Evolutionary conservation across 768 basidiomycete genomes (phyloP), one percentile per base, ranked within the genome.

Genomic region (Lentinula guzmanii): DNA sequence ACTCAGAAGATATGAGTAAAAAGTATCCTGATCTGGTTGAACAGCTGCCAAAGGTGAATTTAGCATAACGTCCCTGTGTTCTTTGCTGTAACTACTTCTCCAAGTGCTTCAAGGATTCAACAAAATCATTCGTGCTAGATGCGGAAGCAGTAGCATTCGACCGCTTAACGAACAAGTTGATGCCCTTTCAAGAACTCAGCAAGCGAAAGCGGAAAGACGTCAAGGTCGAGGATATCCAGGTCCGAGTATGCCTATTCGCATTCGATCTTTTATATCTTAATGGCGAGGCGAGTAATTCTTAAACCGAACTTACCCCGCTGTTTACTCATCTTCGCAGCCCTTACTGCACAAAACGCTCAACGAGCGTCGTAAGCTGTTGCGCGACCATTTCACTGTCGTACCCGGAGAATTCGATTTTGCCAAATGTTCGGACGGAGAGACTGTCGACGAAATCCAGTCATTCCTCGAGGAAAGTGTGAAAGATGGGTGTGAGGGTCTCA

Each of bases 21-120:
- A 99, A 99, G 70, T 99, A 98, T 76, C 97, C 97, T 0, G 97
- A 99, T 77, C 79, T 99, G n/a, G 85, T 97, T 10, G 92, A 93
- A 63, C 95, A 98, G 70, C 79, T 98, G 18, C 93, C 95, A 4
- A 83, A 82, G 53, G 96, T 95, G 62, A 52, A 77, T 68, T 8
- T 41, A 56, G 8, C 39, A 48, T n/a, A 61, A 57, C 46, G n/a
- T 58, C 21, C 3, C 15, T 45, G 9, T 6, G 31, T 33, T 3
- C 28, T 37, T 56, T 6, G 52, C 61, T 50, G 9, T 41, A 11
- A 51, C 43, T 56, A 16, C 11, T 48, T 13, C 52, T 46, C 50
- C 21, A 68, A 98, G 95, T 93, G 91, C 66, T 86, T 98, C 76
- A 92, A 91, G 69, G 84, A 86, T 15, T 79, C 79, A 4, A 91